These are phyloP conservation scores for Calycina herbarum DNA, from an alignment of 2,329 filamentous ascomycete genomes.

Conservation along the genomic window DNA sequence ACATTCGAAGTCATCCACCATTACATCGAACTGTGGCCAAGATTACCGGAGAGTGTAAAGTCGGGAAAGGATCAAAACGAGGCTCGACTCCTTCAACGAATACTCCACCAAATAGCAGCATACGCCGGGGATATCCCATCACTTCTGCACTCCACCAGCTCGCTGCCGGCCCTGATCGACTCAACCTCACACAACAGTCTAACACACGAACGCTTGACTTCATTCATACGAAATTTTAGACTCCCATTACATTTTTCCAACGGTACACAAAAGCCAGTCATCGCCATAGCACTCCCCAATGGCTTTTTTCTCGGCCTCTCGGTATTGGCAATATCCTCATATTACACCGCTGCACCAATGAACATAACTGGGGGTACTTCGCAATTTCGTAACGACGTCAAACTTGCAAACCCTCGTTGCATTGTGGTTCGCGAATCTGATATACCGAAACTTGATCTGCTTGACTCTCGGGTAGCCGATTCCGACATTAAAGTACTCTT, in stretches of 20 bases:
- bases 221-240: not conserved
- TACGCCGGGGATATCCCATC: not conserved
- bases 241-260: not conserved
- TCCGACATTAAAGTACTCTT: not conserved
- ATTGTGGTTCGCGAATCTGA: conserved; percentile 48
- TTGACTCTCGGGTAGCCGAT: conserved; percentile 18
- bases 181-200: not conserved
- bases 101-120: too few species aligned
- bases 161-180: not conserved
- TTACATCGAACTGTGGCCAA: not conserved
- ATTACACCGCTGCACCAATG: conserved; percentile 54
- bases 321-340: conserved; percentile 49
- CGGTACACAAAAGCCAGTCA: not conserved
- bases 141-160: not conserved
- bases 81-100: too few species aligned
- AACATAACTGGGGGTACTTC: conserved; percentile 49
- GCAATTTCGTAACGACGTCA: conserved; percentile 52
- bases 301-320: conserved; percentile 53
- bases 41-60: not conserved
- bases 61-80: not conserved
- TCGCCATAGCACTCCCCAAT: conserved; percentile 52
- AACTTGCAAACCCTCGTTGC: conserved; percentile 47
- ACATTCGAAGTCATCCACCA: not conserved
- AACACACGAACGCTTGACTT: not conserved
- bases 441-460: conserved; percentile 43